Evolutionary conservation across 129 eudicot genomes (phyloP), one percentile per base, ranked within the genome.

Genomic region (Lactuca saligna): DNA sequence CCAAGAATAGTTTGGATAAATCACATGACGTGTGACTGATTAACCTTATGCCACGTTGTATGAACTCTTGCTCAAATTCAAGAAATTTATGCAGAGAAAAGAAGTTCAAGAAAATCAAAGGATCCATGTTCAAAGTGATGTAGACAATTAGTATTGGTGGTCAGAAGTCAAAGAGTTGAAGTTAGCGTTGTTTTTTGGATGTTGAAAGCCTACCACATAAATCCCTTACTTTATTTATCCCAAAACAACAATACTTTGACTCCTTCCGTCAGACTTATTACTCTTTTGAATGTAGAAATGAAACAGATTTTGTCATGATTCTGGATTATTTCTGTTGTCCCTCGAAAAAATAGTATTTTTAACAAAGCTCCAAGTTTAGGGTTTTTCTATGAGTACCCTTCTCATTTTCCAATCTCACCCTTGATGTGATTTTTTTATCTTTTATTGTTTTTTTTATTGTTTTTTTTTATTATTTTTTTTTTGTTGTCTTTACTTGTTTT

Each of bases 21-120:
- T 61, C 74, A 55, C 12, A 60, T 60, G 65, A 44, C 38, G 46
- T 4, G 14, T n/a, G 17, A 8, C 29, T 25, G 2, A 25, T 25
- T 54, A 69, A 35, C 64, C 61, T 58, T 60, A 70, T 59, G 57
- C 58, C 65, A 57, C 65, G 32, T 57, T 25, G 33, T 33, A 25
- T 58, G 25, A 60, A 60, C 65, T 60, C 54, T 49, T 3, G 1
- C 13, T 34, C 46, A 60, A 34, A 60, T 60, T 60, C 46, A 60
- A 60, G 25, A 60, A 60, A 34, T 33, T 8, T 34, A 34, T 60
- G 46, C 65, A 60, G 14, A 34, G 34, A 25, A 50, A 51, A 66
- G 50, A 25, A 12, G 33, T 33, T 34, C 33, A 37, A 33, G 54
- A 63, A 32, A 50, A 66, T 0, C 34, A 66, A 7, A n/a, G 61